Evolutionary conservation across 192 early-diverging fungal genomes (phyloP).

Genomic region (Kappamyces sp.): DNA sequence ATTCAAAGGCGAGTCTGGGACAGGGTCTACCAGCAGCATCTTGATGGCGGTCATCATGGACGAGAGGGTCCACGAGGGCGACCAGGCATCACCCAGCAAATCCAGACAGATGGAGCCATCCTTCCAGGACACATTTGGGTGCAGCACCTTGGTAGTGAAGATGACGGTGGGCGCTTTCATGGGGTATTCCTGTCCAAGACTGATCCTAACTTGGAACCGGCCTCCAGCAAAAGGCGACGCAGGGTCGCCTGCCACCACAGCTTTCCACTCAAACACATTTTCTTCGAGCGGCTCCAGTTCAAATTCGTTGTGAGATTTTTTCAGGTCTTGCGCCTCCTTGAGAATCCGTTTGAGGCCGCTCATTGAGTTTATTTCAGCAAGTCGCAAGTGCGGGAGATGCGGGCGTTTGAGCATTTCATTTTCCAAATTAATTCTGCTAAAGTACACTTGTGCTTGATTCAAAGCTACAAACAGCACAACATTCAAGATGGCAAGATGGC

Average conservation of each 20-base stretch:
- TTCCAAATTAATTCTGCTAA: too few relatives aligned
- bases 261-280: conserved; percentile 64
- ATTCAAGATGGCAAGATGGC: too few relatives aligned
- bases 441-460: too few relatives aligned
- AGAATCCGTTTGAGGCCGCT: conserved; percentile 9
- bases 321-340: conserved; percentile 9
- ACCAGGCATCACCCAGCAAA: conserved; percentile 89
- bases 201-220: conserved; percentile 61
- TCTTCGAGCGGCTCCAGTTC: conserved; percentile 42
- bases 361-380: too few relatives aligned
- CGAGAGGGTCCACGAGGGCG: conserved; percentile 89
- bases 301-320: conserved; percentile 6
- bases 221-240: conserved; percentile 75
- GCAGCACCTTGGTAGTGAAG: conserved; percentile 74
- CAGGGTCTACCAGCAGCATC: conserved; percentile 76
- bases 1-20: conserved; percentile 86
- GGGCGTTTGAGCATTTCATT: too few relatives aligned
- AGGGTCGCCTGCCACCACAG: conserved; percentile 54
- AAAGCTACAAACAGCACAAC: too few relatives aligned
- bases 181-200: conserved; percentile 68
- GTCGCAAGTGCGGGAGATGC: too few relatives aligned
- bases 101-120: conserved; percentile 97
- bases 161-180: conserved; percentile 69
- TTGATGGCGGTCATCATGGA: conserved; percentile 79
- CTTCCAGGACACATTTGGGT: conserved; percentile 94